phyloP scores from a whole-genome alignment of 495 filamentous ascomycete species.

The Penicillium bialowiezense region DNA sequence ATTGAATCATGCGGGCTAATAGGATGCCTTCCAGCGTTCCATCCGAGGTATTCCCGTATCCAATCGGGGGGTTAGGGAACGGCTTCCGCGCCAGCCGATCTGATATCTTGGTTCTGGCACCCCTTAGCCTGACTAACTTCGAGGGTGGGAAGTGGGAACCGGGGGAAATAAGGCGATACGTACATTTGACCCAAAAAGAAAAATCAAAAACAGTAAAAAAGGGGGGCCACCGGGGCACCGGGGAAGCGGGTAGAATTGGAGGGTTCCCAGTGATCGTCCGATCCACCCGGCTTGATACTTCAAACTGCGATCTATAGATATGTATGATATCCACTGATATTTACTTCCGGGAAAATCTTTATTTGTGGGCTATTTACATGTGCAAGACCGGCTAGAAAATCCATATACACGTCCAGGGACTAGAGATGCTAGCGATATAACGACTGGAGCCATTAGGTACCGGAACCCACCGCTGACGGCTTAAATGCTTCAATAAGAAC shows the following conservation, averaged over 20 bases:
- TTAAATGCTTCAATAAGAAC: neutral
- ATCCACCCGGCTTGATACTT: slow-evolving; percentile 8
- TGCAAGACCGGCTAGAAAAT: too few relatives aligned
- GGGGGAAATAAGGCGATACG: neutral
- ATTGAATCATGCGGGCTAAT: slow-evolving; percentile 16
- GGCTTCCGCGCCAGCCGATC: slow-evolving; percentile 29
- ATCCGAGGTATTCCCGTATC: slow-evolving; percentile 7
- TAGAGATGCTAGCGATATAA: too few relatives aligned
- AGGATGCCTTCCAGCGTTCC: slow-evolving; percentile 21
- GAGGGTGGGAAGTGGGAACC: neutral
- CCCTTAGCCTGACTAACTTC: slow-evolving; percentile 4
- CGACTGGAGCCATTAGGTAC: too few relatives aligned
- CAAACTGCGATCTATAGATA: neutral
- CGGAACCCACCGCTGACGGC: too few relatives aligned
- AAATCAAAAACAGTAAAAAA: too few relatives aligned
- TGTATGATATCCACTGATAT: neutral
- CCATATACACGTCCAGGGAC: too few relatives aligned
- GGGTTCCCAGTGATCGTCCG: slow-evolving; percentile 3
- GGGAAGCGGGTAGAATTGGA: slow-evolving; percentile 6
- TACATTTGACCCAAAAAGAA: neutral
- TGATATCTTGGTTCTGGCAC: slow-evolving; percentile 8
- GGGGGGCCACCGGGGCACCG: slow-evolving; percentile 1
- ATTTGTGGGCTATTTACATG: too few relatives aligned
- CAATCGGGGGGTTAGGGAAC: slow-evolving; percentile 21
- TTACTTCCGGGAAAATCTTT: too few relatives aligned